Evolutionary conservation across 2,329 filamentous ascomycete species (phyloP).

Genomic region (Pestalotiopsis fici): DNA sequence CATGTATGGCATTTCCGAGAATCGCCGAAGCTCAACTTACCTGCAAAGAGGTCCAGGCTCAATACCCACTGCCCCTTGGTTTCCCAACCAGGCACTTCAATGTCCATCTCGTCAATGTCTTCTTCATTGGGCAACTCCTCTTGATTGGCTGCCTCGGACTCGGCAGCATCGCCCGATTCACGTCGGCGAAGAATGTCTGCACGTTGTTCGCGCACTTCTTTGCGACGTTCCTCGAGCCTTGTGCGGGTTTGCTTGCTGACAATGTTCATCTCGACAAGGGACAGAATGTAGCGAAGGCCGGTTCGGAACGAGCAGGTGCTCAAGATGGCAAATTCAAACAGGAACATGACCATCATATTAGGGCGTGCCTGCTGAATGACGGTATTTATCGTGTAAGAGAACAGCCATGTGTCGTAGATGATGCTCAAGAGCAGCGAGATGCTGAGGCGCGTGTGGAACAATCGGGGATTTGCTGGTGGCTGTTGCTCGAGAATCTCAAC

Average conservation of each 20-base stretch:
- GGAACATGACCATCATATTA: slow-evolving; percentile 99
- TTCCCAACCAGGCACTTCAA: slow-evolving; percentile 95
- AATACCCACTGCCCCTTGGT: slow-evolving; percentile 92
- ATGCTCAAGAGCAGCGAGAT: slow-evolving; percentile 79
- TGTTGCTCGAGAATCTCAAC: slow-evolving; percentile 96
- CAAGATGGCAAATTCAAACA: slow-evolving; percentile 94
- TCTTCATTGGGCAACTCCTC: slow-evolving; percentile 64
- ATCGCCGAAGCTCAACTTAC: slow-evolving; percentile 44
- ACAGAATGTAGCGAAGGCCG: slow-evolving; percentile 74
- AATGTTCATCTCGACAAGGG: slow-evolving; percentile 75
- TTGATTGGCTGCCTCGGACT: slow-evolving; percentile 47
- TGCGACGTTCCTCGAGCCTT: slow-evolving; percentile 67
- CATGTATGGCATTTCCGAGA: background rate
- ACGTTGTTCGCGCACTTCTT: slow-evolving; percentile 64
- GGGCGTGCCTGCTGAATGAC: slow-evolving; percentile 87
- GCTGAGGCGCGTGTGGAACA: slow-evolving; percentile 84
- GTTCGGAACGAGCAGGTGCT: slow-evolving; percentile 80
- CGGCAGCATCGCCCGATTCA: slow-evolving; percentile 44
- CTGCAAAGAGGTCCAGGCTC: slow-evolving; percentile 80
- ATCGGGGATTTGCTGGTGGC: slow-evolving; percentile 80
- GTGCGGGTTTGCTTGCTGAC: slow-evolving; percentile 72
- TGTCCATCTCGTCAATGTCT: slow-evolving; percentile 88
- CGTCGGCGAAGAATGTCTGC: slow-evolving; percentile 52
- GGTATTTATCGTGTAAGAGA: slow-evolving; percentile 78
- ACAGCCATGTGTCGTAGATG: slow-evolving; percentile 76